These are phyloP conservation scores for Herpetomonas tarakana DNA, from an alignment of 208 protist species.

Conservation along the genomic window DNA sequence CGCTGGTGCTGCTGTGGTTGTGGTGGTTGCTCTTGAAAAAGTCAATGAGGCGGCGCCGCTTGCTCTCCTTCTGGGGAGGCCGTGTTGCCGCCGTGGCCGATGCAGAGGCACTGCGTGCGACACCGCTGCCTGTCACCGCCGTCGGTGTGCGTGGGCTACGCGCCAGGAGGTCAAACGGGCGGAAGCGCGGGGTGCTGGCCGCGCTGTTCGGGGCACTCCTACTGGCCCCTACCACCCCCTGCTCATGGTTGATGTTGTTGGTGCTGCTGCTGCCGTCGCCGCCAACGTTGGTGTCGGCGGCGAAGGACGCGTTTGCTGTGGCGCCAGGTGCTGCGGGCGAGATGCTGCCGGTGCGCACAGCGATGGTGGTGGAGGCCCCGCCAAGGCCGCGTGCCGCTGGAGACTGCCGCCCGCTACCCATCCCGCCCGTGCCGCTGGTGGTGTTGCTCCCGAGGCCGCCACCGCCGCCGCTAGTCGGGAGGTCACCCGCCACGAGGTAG, in stretches of 20 bases:
- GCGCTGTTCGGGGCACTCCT: constrained; percentile 9
- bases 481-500: constrained; percentile 35
- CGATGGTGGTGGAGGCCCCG: not conserved
- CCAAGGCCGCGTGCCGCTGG: not conserved
- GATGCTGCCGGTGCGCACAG: constrained; percentile 1
- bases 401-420: constrained; percentile 4
- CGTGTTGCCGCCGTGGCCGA: not conserved
- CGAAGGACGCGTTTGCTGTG: not conserved
- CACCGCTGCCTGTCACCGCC: not conserved
- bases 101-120: not conserved
- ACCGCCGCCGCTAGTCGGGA: constrained; percentile 11
- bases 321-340: not conserved
- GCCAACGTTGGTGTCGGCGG: not conserved
- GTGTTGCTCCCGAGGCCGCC: constrained; percentile 3
- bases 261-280: not conserved
- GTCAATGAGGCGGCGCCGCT: constrained; percentile 16
- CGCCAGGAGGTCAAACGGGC: not conserved
- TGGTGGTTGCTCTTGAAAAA: constrained; percentile 27
- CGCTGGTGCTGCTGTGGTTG: not conserved
- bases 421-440: not conserved
- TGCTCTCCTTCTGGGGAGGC: not conserved
- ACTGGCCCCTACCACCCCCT: not conserved
- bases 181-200: constrained; percentile 7
- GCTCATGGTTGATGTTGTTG: not conserved
- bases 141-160: not conserved